A percentile compares a stretch with the other conserved stretches of the same genome.
Evolutionary conservation across 202 grass and related monocot species (phyloP).

Genomic region (Tripidium arundinaceum): DNA sequence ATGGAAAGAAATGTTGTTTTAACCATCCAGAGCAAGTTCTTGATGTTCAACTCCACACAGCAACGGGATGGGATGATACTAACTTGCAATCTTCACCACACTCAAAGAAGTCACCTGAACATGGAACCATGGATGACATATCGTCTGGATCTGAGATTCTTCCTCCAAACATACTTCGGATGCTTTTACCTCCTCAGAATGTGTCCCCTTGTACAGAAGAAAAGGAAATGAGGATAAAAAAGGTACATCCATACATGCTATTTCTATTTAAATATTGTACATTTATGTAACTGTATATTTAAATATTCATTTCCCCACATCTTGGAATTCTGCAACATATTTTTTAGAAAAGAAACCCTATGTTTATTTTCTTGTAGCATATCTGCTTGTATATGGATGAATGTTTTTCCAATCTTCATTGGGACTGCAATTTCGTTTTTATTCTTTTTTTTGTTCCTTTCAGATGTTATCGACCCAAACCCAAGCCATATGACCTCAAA

Average conservation of each 20-base stretch:
- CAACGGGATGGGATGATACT: slow-evolving; percentile 42
- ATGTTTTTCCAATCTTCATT: not conserved
- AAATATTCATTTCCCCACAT: not conserved
- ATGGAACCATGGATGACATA: slow-evolving; percentile 10
- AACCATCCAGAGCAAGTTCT: slow-evolving; percentile 47
- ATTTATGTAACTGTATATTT: not conserved
- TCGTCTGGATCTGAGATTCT: slow-evolving; percentile 24
- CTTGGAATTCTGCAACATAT: not conserved
- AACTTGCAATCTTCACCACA: slow-evolving; percentile 13
- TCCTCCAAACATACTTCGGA: slow-evolving; percentile 39
- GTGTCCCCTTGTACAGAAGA: slow-evolving; percentile 28
- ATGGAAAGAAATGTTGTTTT: slow-evolving; percentile 45
- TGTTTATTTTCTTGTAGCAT: not conserved
- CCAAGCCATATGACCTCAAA: not conserved
- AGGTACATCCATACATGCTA: slow-evolving; percentile 17
- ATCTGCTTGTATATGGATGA: not conserved
- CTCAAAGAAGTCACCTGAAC: slow-evolving; percentile 12
- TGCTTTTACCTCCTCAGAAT: slow-evolving; percentile 49
- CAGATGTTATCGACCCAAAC: not conserved
- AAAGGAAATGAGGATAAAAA: slow-evolving; percentile 32
- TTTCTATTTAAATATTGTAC: not conserved
- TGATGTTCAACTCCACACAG: slow-evolving; percentile 27
- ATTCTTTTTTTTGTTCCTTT: not conserved
- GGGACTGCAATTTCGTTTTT: not conserved
- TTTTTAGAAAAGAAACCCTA: not conserved